These are phyloP conservation scores for Pseudomonodictys pantanalensis DNA, from an alignment of 495 filamentous ascomycete species.

Conservation along the genomic window DNA sequence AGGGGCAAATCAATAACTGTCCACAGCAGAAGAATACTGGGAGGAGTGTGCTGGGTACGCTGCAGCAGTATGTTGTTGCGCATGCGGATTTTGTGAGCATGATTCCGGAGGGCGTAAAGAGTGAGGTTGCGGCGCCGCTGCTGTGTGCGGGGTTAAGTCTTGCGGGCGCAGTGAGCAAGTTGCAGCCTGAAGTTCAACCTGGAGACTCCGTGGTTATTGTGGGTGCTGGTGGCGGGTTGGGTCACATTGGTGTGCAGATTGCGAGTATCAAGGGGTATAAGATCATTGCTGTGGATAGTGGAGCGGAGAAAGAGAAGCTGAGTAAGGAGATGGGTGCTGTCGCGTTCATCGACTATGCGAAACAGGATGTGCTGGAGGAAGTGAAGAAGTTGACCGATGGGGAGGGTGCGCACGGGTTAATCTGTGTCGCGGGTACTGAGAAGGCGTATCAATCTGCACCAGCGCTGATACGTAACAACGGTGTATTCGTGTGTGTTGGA, in stretches of 20 bases:
- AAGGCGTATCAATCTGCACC: constrained; percentile 23
- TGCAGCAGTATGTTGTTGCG: constrained; percentile 86
- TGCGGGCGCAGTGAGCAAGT: constrained; percentile 50
- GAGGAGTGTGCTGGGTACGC: constrained; percentile 83
- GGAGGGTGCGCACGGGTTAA: constrained; percentile 25
- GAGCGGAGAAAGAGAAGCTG: constrained; percentile 68
- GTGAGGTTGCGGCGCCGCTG: constrained; percentile 72
- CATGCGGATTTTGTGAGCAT: constrained; percentile 77
- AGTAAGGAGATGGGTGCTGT: constrained; percentile 80
- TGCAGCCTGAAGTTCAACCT: constrained; percentile 44
- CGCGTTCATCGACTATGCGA: constrained; percentile 68
- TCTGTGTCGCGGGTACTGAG: constrained; percentile 21
- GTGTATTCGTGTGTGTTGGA: constrained; percentile 28
- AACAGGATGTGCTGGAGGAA: constrained; percentile 48
- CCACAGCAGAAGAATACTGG: constrained; percentile 68
- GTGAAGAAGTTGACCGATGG: constrained; percentile 23
- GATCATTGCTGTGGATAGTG: constrained; percentile 75
- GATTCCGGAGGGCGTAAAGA: constrained; percentile 66
- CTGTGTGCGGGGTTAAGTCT: constrained; percentile 85
- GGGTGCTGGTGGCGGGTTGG: constrained; percentile 83
- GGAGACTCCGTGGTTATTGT: constrained; percentile 82
- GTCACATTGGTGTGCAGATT: constrained; percentile 72
- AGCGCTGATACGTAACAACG: constrained; percentile 19
- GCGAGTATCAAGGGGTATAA: constrained; percentile 84
- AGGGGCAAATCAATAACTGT: constrained; percentile 81